A percentile compares a stretch with the other conserved stretches of the same genome.
These are phyloP conservation scores for Colletotrichum tamarilloi DNA, from an alignment of 2,329 filamentous ascomycete genomes.

Conservation along the genomic window DNA sequence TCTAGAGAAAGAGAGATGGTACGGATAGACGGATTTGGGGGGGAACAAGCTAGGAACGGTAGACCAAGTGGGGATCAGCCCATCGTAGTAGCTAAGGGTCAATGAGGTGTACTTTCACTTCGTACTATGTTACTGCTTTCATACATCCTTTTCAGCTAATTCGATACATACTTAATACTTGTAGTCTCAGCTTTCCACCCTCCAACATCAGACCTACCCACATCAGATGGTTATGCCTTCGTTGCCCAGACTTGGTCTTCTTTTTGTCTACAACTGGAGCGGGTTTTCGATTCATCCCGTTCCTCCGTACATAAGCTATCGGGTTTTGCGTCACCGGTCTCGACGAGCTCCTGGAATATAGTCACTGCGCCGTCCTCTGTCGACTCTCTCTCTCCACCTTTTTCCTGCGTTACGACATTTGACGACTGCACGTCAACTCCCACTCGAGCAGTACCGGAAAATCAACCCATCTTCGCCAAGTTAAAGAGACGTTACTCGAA, in stretches of 20 bases:
- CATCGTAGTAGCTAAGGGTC: too few species aligned
- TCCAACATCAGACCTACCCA: not conserved
- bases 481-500: not conserved
- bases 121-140: slow-evolving; percentile 5
- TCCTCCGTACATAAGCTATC: not conserved
- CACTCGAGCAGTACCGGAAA: not conserved
- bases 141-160: slow-evolving; percentile 13
- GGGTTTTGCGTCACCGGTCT: not conserved
- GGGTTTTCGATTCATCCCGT: not conserved
- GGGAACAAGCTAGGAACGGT: not conserved
- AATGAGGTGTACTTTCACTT: too few species aligned
- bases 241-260: not conserved
- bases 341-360: not conserved
- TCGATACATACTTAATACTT: slow-evolving; percentile 18
- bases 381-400: not conserved
- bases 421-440: not conserved
- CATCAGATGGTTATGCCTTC: slow-evolving; percentile 16
- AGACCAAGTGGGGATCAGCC: slow-evolving; percentile 18
- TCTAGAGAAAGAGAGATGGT: not conserved
- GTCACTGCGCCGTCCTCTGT: not conserved
- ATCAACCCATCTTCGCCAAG: not conserved
- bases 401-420: not conserved
- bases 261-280: not conserved
- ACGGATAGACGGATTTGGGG: not conserved
- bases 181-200: not conserved